These are phyloP conservation scores for Coleophoma eucalyptorum DNA, from an alignment of 2,329 filamentous ascomycete species.

Conservation along the genomic window DNA sequence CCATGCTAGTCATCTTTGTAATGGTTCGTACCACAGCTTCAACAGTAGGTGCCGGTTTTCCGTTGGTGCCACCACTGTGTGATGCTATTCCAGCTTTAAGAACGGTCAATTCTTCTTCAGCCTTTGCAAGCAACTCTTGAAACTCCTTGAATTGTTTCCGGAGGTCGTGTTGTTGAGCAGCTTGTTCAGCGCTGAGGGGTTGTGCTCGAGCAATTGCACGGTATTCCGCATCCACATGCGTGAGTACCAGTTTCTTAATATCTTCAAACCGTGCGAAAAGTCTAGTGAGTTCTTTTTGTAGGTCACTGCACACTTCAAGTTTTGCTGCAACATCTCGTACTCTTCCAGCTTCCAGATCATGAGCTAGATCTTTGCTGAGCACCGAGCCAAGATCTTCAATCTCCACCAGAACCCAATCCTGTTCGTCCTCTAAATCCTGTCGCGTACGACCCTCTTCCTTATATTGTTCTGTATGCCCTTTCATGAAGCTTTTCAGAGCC, in stretches of 20 bases:
- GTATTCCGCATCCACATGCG: constrained; percentile 64
- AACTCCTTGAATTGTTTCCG: constrained; percentile 72
- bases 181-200: constrained; percentile 80
- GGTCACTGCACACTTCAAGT: constrained; percentile 61
- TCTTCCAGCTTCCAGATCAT: constrained; percentile 62
- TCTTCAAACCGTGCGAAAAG: constrained; percentile 75
- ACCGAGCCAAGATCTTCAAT: constrained; percentile 64
- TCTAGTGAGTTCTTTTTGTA: constrained; percentile 66
- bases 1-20: constrained; percentile 86
- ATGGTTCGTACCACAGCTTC: constrained; percentile 92
- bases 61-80: constrained; percentile 44
- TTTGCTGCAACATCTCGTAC: constrained; percentile 67
- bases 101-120: constrained; percentile 76
- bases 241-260: constrained; percentile 70
- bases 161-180: constrained; percentile 78
- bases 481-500: constrained; percentile 50
- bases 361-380: constrained; percentile 59
- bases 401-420: constrained; percentile 74
- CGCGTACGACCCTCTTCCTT: constrained; percentile 52
- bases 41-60: constrained; percentile 64
- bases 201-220: constrained; percentile 61
- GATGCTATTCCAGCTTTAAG: constrained; percentile 75
- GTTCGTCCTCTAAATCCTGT: constrained; percentile 64
- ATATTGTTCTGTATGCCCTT: constrained; percentile 58
- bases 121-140: constrained; percentile 69